phyloP scores from a whole-genome alignment of 768 basidiomycete genomes.

The Phaeotremella skinneri region DNA sequence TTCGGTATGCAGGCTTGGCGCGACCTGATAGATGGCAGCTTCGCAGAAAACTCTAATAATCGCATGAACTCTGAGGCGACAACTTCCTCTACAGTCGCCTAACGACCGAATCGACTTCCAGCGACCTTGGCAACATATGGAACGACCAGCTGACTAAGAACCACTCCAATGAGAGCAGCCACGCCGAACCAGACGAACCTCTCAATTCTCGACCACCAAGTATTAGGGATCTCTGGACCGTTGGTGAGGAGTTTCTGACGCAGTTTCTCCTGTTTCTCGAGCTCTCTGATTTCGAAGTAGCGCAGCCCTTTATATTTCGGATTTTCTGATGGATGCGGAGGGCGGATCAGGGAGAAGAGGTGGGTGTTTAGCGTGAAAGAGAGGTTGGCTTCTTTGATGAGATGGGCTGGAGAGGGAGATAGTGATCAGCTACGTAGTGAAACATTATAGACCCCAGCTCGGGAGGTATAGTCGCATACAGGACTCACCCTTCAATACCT shows the following conservation, averaged over 20 bases:
- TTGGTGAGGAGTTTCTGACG: background rate
- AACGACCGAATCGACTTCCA: background rate
- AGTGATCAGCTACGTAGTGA: background rate
- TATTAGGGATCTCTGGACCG: background rate
- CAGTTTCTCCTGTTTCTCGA: slow-evolving; percentile 1
- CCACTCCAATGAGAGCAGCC: background rate
- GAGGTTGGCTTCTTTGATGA: slow-evolving; percentile 45
- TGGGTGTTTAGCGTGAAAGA: slow-evolving; percentile 43
- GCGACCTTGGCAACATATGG: background rate
- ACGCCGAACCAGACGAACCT: slow-evolving; percentile 2
- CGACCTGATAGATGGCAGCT: too few species aligned
- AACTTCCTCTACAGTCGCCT: too few species aligned
- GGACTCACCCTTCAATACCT: slow-evolving; percentile 41
- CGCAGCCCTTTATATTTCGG: background rate
- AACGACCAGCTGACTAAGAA: background rate
- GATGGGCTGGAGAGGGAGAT: slow-evolving; percentile 15
- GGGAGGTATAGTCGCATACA: background rate
- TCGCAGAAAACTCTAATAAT: too few species aligned
- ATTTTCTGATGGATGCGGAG: slow-evolving; percentile 11
- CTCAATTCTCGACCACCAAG: slow-evolving; percentile 2
- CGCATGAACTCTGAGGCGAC: too few species aligned
- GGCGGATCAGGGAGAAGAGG: slow-evolving; percentile 38
- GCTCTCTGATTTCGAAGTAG: slow-evolving; percentile 13
- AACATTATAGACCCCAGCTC: background rate
- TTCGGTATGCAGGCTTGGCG: too few species aligned